These are phyloP conservation scores for Capsicum pubescens DNA, from an alignment of 257 asterid species.

Conservation along the genomic window DNA sequence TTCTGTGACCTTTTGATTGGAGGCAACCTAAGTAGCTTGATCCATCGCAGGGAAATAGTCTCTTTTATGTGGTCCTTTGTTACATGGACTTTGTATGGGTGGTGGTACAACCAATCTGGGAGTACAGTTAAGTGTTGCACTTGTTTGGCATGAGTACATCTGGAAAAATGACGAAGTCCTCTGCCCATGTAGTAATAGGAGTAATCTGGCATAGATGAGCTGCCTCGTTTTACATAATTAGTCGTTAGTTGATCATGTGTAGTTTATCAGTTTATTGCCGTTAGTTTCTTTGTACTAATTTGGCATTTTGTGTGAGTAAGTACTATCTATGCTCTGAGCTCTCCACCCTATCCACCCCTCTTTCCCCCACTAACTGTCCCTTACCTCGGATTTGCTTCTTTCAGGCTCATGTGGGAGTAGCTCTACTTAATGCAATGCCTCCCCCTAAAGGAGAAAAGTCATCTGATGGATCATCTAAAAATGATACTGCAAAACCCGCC, in stretches of 20 bases:
- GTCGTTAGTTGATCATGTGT: neutral
- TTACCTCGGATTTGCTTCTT: slow-evolving; percentile 28
- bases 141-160: slow-evolving; percentile 1
- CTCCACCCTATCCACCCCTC: neutral
- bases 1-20: neutral
- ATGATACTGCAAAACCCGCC: slow-evolving; percentile 59
- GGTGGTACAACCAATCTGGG: neutral
- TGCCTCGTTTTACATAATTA: neutral
- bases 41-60: neutral
- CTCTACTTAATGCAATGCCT: slow-evolving; percentile 88
- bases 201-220: neutral
- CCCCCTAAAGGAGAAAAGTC: slow-evolving; percentile 61
- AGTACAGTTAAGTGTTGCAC: neutral
- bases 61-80: neutral
- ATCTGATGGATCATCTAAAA: slow-evolving; percentile 60
- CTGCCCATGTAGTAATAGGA: neutral
- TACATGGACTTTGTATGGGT: neutral
- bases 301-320: neutral
- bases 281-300: neutral
- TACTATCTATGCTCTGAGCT: neutral
- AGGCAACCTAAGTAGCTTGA: slow-evolving; percentile 8
- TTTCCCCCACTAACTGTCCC: slow-evolving; percentile 5
- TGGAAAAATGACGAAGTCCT: neutral
- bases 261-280: neutral
- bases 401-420: slow-evolving; percentile 96